These are phyloP conservation scores for Botrytis pseudocinerea DNA, from an alignment of 2,329 filamentous ascomycete genomes.

Conservation along the genomic window DNA sequence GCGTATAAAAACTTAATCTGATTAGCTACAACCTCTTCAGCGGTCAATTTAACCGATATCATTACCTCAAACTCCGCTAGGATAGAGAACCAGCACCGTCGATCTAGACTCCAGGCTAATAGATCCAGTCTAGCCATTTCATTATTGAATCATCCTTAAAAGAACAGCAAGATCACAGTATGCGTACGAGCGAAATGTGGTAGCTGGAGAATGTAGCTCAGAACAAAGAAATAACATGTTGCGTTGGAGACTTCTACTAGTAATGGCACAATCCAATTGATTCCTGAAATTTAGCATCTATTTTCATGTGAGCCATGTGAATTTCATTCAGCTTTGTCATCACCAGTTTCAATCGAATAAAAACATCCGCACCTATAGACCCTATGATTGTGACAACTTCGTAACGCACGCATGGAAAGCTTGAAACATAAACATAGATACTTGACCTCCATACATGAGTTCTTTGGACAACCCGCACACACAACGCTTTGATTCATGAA, in stretches of 20 bases:
- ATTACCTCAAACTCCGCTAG: not conserved
- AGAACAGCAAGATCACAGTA: not conserved
- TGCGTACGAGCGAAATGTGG: not conserved
- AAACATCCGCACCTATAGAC: not conserved
- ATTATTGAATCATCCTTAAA: not conserved
- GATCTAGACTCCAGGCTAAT: not conserved
- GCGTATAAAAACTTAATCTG: not conserved
- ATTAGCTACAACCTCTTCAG: not conserved
- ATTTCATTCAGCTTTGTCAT: not conserved
- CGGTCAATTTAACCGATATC: not conserved
- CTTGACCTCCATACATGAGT: not conserved
- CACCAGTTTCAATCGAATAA: not conserved
- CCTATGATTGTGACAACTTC: not conserved
- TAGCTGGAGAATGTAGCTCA: not conserved
- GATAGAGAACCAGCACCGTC: not conserved
- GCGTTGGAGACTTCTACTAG: not conserved
- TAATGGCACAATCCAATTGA: not conserved
- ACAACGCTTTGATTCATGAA: not conserved
- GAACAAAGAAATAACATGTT: not conserved
- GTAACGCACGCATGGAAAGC: not conserved
- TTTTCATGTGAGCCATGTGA: not conserved
- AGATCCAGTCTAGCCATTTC: not conserved
- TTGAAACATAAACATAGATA: not conserved
- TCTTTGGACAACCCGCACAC: not conserved
- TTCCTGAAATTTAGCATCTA: not conserved